phyloP scores from a whole-genome alignment of 1,139 yeast species.

The Pichia sp. region DNA sequence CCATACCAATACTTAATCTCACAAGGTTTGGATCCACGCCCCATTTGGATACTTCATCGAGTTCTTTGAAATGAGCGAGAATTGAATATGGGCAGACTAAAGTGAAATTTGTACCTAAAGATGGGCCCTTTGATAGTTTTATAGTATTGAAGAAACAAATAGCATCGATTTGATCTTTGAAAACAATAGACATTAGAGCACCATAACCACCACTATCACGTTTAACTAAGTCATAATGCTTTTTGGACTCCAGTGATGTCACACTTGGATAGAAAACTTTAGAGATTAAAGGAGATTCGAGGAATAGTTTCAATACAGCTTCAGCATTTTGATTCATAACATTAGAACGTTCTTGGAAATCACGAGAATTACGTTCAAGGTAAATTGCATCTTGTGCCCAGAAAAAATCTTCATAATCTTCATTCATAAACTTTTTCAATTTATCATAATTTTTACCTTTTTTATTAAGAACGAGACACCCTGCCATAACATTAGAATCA shows the following conservation, averaged over 20 bases:
- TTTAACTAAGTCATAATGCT: constrained; percentile 64
- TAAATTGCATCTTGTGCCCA: constrained; percentile 96
- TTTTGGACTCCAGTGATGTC: constrained; percentile 36
- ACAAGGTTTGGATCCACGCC: constrained; percentile 79
- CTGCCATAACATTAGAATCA: constrained; percentile 93
- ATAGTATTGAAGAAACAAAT: constrained; percentile 67
- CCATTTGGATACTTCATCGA: constrained; percentile 75
- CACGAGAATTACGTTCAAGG: constrained; percentile 88
- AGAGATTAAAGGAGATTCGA: constrained; percentile 42
- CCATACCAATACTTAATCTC: constrained; percentile 80
- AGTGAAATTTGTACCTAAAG: constrained; percentile 89
- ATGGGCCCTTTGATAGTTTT: constrained; percentile 82
- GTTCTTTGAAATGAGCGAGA: constrained; percentile 78
- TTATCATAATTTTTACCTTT: constrained; percentile 43
- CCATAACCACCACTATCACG: constrained; percentile 84
- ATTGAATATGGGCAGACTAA: constrained; percentile 88
- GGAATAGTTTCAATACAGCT: constrained; percentile 44
- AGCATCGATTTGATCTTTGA: constrained; percentile 61
- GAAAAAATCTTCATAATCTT: constrained; percentile 58
- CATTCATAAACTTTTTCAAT: constrained; percentile 47
- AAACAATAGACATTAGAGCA: constrained; percentile 74
- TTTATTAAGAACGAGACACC: constrained; percentile 76
- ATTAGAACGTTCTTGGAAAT: constrained; percentile 62
- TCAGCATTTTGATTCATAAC: constrained; percentile 64
- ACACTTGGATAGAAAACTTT: constrained; percentile 66